These are phyloP conservation scores for Botrytis tulipae DNA, from an alignment of 2,329 filamentous ascomycete genomes.

Conservation along the genomic window DNA sequence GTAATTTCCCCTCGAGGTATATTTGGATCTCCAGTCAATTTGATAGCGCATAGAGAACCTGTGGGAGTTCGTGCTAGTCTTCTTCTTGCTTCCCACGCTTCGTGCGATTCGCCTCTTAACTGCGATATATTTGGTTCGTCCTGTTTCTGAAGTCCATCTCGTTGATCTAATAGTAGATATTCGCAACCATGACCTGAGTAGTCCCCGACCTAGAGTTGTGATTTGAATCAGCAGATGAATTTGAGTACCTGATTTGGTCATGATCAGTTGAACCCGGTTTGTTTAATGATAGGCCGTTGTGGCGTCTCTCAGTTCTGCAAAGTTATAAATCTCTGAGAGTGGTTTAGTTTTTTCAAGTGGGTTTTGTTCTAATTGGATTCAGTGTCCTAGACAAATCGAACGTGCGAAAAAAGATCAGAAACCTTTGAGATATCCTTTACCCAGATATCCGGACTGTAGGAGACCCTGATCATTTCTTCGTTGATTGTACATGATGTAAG, in stretches of 20 bases:
- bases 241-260: background rate
- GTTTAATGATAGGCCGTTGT: background rate
- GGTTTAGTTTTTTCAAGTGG: background rate
- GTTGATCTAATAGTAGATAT: slow-evolving; percentile 79
- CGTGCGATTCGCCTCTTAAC: slow-evolving; percentile 44
- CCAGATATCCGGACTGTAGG: too few relatives aligned
- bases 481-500: background rate
- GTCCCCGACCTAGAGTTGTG: slow-evolving; percentile 56
- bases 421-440: background rate
- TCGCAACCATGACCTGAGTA: slow-evolving; percentile 87
- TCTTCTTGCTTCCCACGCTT: slow-evolving; percentile 48
- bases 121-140: slow-evolving; percentile 45
- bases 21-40: slow-evolving; percentile 88
- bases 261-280: background rate
- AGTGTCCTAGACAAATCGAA: background rate
- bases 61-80: slow-evolving; percentile 52
- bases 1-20: slow-evolving; percentile 83
- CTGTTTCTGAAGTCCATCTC: slow-evolving; percentile 49
- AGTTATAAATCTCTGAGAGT: background rate
- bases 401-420: background rate
- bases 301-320: background rate
- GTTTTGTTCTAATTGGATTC: background rate
- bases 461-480: background rate
- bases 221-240: slow-evolving; percentile 3
- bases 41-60: slow-evolving; percentile 77